These are phyloP conservation scores for Penicillium crystallinum DNA, from an alignment of 495 filamentous ascomycete species.

Conservation along the genomic window DNA sequence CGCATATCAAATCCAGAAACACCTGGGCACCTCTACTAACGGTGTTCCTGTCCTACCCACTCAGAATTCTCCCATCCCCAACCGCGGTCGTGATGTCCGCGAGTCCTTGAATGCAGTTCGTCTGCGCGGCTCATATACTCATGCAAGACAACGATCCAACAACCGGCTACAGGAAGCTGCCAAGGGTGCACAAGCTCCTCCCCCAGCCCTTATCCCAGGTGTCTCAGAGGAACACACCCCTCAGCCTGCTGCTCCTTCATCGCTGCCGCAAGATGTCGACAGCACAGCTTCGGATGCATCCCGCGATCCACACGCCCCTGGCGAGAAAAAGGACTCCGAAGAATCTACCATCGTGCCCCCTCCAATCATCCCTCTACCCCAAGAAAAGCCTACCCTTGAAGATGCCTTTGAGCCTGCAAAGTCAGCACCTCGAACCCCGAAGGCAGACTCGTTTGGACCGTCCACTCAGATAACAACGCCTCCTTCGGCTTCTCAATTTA, in stretches of 20 bases:
- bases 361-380: conserved; percentile 33
- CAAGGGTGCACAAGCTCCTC: conserved; percentile 42
- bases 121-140: conserved; percentile 61
- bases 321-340: conserved; percentile 15
- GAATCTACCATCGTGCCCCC: conserved; percentile 11
- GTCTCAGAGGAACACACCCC: conserved; percentile 39
- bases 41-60: conserved; percentile 81
- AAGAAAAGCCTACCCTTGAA: conserved; percentile 29
- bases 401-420: conserved; percentile 48
- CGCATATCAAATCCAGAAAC: conserved; percentile 91
- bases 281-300: conserved; percentile 33
- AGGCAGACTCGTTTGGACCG: conserved; percentile 23
- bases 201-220: conserved; percentile 62
- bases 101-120: conserved; percentile 93
- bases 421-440: conserved; percentile 34
- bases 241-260: conserved; percentile 25
- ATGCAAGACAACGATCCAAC: conserved; percentile 57
- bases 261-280: conserved; percentile 28
- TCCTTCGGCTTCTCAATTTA: conserved; percentile 45
- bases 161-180: conserved; percentile 52
- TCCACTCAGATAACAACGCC: conserved; percentile 29
- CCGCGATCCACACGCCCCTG: neutral
- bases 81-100: conserved; percentile 78
- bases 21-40: conserved; percentile 73
- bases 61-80: conserved; percentile 82